Evolutionary conservation across 2,329 filamentous ascomycete species (phyloP), one percentile per base, ranked within the genome.

Genomic region (Alternaria sp.): DNA sequence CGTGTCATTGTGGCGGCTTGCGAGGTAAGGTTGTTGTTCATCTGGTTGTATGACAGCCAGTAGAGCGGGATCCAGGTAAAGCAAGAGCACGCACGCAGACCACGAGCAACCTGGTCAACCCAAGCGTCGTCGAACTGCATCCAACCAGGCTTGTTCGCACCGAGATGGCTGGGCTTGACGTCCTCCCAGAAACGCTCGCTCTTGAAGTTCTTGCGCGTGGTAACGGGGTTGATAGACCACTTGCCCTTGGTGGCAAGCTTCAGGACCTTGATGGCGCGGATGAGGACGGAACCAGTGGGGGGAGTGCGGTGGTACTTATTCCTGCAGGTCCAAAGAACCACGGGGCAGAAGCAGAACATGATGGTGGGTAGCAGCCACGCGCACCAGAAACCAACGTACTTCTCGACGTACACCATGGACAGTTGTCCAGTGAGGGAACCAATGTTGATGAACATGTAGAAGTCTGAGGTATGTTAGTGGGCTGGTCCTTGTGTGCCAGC

Each of bases 71-170:
- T 78, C 73, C 76, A 94, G 34, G 92, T 90, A 65, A 86, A 74
- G 62, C 76, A 78, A 41, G 75, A 77, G 69, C 76, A 78, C 22
- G 77, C 77, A 58, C 76, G 75, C 9, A 79, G 65, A 65, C 77
- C 77, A 68, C 77, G 75, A 40, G 76, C 76, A 30, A 79, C 77
- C 56, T 79, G 75, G 63, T 93, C 91, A 34, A 94, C 91, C 91
- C 91, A 94, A 54, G 87, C 87, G 68, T 94, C 92, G 64, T 94
- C 91, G 68, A 93, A 93, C 0, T 89, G 91, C 89, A 94, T 93
- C 90, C 90, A 94, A 0, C 57, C 41, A 0, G 91, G 91, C 56
- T 88, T 88, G 64, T 83, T 75, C 2, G 76, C 77, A 38, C 84
- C 80, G 10, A 92, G 82, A 36, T 83, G 81, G 74, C 87, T 90